Evolutionary conservation across 148 eudicot species (phyloP).

Genomic region (Rhododendron ovatum): DNA sequence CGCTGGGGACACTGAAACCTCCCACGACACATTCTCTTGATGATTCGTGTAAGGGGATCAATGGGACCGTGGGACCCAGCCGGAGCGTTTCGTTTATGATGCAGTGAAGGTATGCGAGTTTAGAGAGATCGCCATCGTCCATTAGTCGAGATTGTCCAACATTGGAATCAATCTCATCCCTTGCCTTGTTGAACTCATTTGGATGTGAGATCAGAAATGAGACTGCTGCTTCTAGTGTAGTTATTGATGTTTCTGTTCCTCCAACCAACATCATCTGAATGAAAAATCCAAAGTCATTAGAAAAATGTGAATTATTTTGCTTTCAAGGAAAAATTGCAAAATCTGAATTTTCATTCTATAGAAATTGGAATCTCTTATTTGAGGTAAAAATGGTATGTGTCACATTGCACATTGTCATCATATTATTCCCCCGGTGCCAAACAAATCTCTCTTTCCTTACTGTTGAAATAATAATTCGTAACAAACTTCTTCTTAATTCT

Average conservation of each 20-base stretch:
- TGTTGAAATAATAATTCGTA: no score
- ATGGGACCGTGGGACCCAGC: background rate
- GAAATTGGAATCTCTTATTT: no score
- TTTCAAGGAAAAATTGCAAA: background rate
- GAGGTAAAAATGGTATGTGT: no score
- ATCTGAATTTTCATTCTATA: background rate
- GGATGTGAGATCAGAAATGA: constrained; percentile 1
- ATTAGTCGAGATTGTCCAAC: background rate
- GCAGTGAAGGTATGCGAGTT: background rate
- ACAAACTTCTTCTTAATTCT: no score
- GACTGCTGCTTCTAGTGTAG: background rate
- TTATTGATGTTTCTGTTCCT: background rate
- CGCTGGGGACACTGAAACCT: background rate
- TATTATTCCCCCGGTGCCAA: no score
- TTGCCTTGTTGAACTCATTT: background rate
- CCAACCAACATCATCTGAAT: background rate
- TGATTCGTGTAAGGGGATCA: background rate
- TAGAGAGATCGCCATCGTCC: background rate
- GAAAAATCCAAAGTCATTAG: background rate
- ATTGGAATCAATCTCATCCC: constrained; percentile 2
- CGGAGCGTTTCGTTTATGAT: constrained; percentile 3
- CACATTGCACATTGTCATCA: no score
- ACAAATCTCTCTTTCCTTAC: no score
- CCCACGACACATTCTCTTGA: background rate
- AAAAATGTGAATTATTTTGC: background rate